A percentile compares a stretch with the other conserved stretches of the same genome.
phyloP scores from a whole-genome alignment of 495 filamentous ascomycete species.

The Neurospora discreta region DNA sequence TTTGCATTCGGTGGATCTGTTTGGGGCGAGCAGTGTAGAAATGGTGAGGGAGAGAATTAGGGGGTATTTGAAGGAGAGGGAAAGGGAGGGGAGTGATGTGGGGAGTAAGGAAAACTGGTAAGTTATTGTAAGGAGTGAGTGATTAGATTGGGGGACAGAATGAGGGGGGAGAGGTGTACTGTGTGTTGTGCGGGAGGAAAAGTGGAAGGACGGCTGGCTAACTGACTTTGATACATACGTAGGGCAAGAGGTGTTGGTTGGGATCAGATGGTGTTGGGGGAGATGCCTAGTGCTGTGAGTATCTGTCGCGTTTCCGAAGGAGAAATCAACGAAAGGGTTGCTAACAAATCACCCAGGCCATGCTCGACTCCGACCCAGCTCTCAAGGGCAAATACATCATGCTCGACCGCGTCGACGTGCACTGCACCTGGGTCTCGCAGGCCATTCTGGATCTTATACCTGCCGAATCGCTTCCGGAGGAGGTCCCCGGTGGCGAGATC shows the following conservation, averaged over 20 bases:
- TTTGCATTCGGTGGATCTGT: slow-evolving; percentile 47
- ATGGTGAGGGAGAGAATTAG: slow-evolving; percentile 38
- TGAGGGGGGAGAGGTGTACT: no score
- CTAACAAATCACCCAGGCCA: slow-evolving; percentile 25
- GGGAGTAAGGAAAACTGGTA: slow-evolving; percentile 38
- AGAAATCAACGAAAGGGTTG: background rate
- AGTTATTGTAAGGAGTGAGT: background rate
- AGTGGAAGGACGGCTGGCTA: background rate
- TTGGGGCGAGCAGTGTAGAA: slow-evolving; percentile 37
- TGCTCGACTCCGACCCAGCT: slow-evolving; percentile 38
- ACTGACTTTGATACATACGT: background rate
- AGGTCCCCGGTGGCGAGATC: slow-evolving; percentile 49
- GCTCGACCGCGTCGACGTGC: slow-evolving; percentile 55
- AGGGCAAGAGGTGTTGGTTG: slow-evolving; percentile 50
- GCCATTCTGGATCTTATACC: slow-evolving; percentile 46
- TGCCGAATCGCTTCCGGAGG: slow-evolving; percentile 30
- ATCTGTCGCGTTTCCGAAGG: background rate
- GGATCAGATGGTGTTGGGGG: slow-evolving; percentile 51
- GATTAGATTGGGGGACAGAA: no score
- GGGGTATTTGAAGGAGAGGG: slow-evolving; percentile 26
- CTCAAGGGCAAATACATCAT: slow-evolving; percentile 48
- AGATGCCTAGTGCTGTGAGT: slow-evolving; percentile 51
- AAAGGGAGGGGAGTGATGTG: slow-evolving; percentile 2
- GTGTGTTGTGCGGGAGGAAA: background rate
- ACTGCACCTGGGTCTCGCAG: slow-evolving; percentile 53